Evolutionary conservation across 257 asterid genomes (phyloP), one percentile per base, ranked within the genome.

Genomic region (Penstemon newberryi): DNA sequence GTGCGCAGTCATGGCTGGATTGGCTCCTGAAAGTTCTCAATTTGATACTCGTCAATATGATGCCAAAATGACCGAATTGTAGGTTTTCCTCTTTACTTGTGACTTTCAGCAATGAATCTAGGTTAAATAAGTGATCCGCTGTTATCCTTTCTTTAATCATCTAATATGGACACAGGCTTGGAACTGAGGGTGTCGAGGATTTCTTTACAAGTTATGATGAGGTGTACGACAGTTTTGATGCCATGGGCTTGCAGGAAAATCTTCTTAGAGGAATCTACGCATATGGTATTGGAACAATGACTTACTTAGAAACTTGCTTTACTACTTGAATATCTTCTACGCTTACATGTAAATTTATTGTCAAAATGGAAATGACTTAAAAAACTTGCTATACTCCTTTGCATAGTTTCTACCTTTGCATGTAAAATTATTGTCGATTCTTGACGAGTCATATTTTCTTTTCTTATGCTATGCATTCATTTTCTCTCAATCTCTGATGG

Each of bases 261-360:
- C 84, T 82, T 46, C 84, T 82, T 13, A 80, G 90, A 70, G 90
- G 90, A 67, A 82, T 84, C 60, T 84, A 84, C 71, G 90, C 90
- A 53, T 84, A 84, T 37, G 90, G 89, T 83, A 83, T 60, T 60
- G 42, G 37, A 41, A 12, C 13, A 71, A 54, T 69, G 53, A 36
- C 43, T 58, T 51, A 4, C 11, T 5, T 46, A 46, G 51, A 8
- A 43, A 74, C 25, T 43, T 41, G 13, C 47, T 33, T 4, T 52
- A 8, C 12, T 43, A 12, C 46, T 55, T 49, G 15, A 45, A 4
- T 40, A 13, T 11, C 13, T 40, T 46, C 19, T 66, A 9, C 38
- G 50, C 2, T 25, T 25, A 25, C 33, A 25, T 25, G 33, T 25
- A 25, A 25, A 25, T 0, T 25, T 25, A 25, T 25, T 2, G 33